Conservation (phyloP, 495 filamentous ascomycete species). For the Rhizodiscina lignyota region DNA sequence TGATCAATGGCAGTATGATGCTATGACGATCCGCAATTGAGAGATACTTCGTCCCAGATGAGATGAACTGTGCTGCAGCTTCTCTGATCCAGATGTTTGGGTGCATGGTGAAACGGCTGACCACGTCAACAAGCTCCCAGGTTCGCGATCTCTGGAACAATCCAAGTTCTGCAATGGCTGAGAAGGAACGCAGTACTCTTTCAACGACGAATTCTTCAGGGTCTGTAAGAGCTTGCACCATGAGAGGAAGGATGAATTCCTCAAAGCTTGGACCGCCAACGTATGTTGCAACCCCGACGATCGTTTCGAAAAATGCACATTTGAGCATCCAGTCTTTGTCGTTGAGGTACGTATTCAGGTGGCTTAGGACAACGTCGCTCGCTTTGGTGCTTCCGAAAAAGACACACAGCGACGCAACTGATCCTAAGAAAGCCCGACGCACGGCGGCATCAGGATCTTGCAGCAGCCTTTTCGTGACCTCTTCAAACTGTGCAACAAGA, state of each 20-base stretch:
- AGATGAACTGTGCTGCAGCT: conserved; percentile 67
- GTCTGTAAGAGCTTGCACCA: conserved; percentile 94
- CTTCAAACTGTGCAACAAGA: conserved; percentile 63
- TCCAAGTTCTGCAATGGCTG: conserved; percentile 77
- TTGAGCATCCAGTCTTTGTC: conserved; percentile 93
- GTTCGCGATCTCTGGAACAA: conserved; percentile 69
- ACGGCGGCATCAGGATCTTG: conserved; percentile 82
- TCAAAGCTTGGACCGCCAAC: conserved; percentile 76
- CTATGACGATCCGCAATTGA: conserved; percentile 69
- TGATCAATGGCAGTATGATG: conserved; percentile 61
- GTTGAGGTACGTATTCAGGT: conserved; percentile 95
- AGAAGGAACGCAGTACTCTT: conserved; percentile 71
- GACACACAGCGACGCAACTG: conserved; percentile 80
- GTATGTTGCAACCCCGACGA: conserved; percentile 84
- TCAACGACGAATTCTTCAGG: conserved; percentile 92
- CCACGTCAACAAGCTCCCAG: conserved; percentile 72
- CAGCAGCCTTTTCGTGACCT: conserved; percentile 74
- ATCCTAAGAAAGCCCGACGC: conserved; percentile 80
- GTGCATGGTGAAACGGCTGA: conserved; percentile 74
- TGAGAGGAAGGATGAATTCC: conserved; percentile 88
- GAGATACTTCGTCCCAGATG: conserved; percentile 58
- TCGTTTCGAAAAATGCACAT: conserved; percentile 90
- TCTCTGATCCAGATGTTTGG: conserved; percentile 93
- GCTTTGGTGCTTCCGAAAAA: conserved; percentile 84
- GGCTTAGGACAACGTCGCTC: conserved; percentile 86